Evolutionary conservation across 768 basidiomycete genomes (phyloP).

Genomic region (Boletus sp.): DNA sequence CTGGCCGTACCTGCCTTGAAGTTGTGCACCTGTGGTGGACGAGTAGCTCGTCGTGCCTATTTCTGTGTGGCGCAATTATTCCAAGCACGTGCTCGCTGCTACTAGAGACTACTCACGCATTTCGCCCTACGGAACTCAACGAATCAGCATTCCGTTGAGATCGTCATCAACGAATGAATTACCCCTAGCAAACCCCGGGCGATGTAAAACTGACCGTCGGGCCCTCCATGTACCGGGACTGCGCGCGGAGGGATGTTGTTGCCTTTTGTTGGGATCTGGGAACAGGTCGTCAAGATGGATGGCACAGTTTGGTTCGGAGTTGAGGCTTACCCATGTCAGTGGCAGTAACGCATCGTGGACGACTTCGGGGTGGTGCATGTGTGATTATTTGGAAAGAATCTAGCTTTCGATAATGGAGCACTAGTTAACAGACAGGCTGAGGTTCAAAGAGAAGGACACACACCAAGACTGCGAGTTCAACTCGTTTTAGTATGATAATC

Average conservation of each 20-base stretch:
- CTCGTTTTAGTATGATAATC: not conserved
- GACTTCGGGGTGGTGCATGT: slow-evolving; percentile 5
- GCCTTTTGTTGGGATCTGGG: slow-evolving; percentile 14
- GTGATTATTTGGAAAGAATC: not conserved
- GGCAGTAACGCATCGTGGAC: slow-evolving; percentile 4
- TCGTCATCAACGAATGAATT: not conserved
- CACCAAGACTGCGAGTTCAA: not conserved
- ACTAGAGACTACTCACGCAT: slow-evolving; percentile 10
- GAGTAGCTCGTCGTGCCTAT: slow-evolving; percentile 15
- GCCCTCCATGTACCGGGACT: slow-evolving; percentile 9
- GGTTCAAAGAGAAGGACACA: not conserved
- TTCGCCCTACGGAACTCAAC: slow-evolving; percentile 13
- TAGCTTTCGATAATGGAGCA: too few relatives aligned
- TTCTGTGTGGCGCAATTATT: slow-evolving; percentile 3
- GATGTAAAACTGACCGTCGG: slow-evolving; percentile 15
- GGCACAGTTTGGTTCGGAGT: too few relatives aligned
- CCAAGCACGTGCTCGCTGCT: not conserved
- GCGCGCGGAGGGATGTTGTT: slow-evolving; percentile 22
- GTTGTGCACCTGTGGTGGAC: slow-evolving; percentile 12
- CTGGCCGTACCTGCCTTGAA: slow-evolving; percentile 12
- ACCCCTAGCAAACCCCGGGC: slow-evolving; percentile 19
- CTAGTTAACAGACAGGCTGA: not conserved
- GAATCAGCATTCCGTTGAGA: slow-evolving; percentile 3
- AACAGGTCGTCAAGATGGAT: not conserved
- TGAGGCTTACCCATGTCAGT: slow-evolving; percentile 15